These are phyloP conservation scores for Jacaranda copaia DNA, from an alignment of 257 asterid species.

Conservation along the genomic window DNA sequence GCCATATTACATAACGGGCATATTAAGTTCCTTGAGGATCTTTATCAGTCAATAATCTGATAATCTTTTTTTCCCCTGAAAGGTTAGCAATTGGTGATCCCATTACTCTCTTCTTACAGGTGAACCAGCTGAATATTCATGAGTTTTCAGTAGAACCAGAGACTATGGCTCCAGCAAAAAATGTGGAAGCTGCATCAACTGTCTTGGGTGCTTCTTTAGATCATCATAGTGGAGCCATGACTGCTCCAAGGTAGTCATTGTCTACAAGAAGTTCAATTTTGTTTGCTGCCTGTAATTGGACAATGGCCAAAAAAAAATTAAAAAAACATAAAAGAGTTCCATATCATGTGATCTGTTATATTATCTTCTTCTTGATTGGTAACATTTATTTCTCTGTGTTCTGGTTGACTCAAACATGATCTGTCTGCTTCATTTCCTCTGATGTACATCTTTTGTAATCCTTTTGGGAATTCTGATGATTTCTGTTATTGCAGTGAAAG, in stretches of 20 bases:
- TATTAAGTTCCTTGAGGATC: neutral
- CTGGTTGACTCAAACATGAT: neutral
- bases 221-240: constrained; percentile 31
- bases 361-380: neutral
- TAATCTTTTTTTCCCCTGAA: neutral
- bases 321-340: no score
- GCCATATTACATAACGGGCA: neutral
- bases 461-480: constrained; percentile 8
- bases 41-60: neutral
- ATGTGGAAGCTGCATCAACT: constrained; percentile 37
- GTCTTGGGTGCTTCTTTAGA: constrained; percentile 44
- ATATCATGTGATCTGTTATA: neutral
- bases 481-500: constrained; percentile 45
- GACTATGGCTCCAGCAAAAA: constrained; percentile 43
- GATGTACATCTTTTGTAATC: constrained; percentile 14
- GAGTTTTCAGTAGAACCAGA: constrained; percentile 46
- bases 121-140: constrained; percentile 44
- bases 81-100: constrained; percentile 14
- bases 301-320: neutral
- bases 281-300: neutral
- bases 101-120: constrained; percentile 40
- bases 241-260: constrained; percentile 48
- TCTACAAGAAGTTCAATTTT: constrained; percentile 15
- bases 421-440: neutral
- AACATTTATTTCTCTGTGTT: constrained; percentile 1